phyloP scores from a whole-genome alignment of 108 stramenopile species.

The Stephanodiscus triporus region DNA sequence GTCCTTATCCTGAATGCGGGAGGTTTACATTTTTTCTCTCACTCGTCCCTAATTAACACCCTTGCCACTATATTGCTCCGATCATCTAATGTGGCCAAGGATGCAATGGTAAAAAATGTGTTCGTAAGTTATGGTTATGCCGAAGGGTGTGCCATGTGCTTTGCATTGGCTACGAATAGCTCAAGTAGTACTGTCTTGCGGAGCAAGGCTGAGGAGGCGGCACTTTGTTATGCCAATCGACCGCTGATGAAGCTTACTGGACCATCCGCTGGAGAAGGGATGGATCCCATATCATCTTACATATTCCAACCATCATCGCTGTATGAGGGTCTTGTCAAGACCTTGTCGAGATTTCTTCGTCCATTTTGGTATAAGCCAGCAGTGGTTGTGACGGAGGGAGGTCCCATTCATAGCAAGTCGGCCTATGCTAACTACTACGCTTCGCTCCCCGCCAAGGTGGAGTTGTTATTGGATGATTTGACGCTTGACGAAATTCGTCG shows the following conservation, averaged over 20 bases:
- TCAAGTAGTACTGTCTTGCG: conserved; percentile 48
- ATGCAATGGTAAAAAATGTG: conserved; percentile 63
- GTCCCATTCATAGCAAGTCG: conserved; percentile 40
- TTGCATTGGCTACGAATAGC: conserved; percentile 60
- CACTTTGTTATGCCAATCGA: conserved; percentile 40
- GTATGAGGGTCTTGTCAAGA: conserved; percentile 65
- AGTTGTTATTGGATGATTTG: conserved; percentile 73
- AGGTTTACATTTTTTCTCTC: conserved; percentile 76
- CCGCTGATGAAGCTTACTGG: conserved; percentile 43
- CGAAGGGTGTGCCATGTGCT: conserved; percentile 86
- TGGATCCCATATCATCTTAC: conserved; percentile 57
- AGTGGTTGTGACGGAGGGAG: conserved; percentile 86
- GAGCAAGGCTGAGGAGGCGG: conserved; percentile 53
- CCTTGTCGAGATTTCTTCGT: conserved; percentile 75
- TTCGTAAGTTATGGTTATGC: conserved; percentile 78
- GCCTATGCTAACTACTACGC: conserved; percentile 46
- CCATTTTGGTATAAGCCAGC: conserved; percentile 89
- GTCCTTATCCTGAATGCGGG: conserved; percentile 74
- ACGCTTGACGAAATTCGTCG: conserved; percentile 61
- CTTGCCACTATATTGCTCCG: conserved; percentile 57
- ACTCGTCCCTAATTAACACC: conserved; percentile 52
- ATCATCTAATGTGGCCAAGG: conserved; percentile 61
- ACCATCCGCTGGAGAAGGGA: conserved; percentile 39
- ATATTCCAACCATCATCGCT: conserved; percentile 72
- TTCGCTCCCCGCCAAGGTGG: conserved; percentile 75